Conservation (phyloP, 345 rosid genomes). For the Aurinia saxatilis region DNA sequence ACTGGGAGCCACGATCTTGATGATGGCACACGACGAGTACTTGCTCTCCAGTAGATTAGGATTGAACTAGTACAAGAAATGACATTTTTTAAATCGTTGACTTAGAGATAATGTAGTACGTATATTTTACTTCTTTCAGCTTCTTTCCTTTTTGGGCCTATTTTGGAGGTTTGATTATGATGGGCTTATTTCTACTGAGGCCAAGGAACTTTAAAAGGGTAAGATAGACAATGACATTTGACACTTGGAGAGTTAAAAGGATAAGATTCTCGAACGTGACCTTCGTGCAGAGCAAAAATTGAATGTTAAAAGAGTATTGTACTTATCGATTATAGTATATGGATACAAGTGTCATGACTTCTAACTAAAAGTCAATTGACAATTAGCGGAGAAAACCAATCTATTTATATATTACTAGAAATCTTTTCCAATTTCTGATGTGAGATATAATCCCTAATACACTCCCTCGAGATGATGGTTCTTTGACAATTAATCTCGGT, state of each 20-base stretch:
- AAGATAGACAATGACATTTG: not conserved
- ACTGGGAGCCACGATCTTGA: constrained; percentile 26
- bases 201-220: not conserved
- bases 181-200: too few relatives aligned
- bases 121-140: not conserved
- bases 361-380: too few relatives aligned
- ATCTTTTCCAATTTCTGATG: too few relatives aligned
- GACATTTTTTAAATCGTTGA: constrained; percentile 9
- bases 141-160: constrained; percentile 10
- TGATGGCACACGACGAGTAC: constrained; percentile 22
- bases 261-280: constrained; percentile 12
- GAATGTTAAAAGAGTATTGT: too few relatives aligned
- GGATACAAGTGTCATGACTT: too few relatives aligned
- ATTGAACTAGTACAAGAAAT: constrained; percentile 1
- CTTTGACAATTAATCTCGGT: too few relatives aligned
- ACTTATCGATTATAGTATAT: too few relatives aligned
- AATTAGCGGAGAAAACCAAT: too few relatives aligned
- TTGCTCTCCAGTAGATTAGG: not conserved
- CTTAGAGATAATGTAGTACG: not conserved
- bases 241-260: not conserved
- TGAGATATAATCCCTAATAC: too few relatives aligned
- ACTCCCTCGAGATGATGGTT: too few relatives aligned
- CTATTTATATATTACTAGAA: too few relatives aligned
- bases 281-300: constrained; percentile 13
- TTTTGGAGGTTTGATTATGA: not conserved